Conservation (phyloP, 768 basidiomycete genomes). For the Amyloporia xantha region DNA sequence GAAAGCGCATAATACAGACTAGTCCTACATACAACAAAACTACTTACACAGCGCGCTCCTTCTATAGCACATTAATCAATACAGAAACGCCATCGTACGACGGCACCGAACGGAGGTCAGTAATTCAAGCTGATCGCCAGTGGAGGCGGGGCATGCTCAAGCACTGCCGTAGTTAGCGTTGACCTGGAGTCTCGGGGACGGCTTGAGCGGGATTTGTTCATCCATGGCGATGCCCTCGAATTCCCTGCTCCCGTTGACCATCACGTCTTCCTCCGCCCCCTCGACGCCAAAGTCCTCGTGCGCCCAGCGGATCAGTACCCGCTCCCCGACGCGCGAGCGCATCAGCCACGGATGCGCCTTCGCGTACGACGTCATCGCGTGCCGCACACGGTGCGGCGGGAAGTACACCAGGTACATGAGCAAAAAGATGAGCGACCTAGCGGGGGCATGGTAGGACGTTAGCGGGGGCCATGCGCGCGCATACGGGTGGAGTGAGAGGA, state of each 20-base stretch:
- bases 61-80: too few relatives aligned
- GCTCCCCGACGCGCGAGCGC: constrained; percentile 33
- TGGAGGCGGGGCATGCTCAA: too few relatives aligned
- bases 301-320: constrained; percentile 39
- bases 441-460: neutral
- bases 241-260: constrained; percentile 33
- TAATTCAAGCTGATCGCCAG: too few relatives aligned
- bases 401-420: constrained; percentile 19
- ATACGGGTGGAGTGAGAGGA: too few relatives aligned
- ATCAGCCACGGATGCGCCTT: constrained; percentile 19
- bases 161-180: constrained; percentile 4
- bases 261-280: constrained; percentile 31
- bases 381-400: constrained; percentile 20
- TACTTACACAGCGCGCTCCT: too few relatives aligned
- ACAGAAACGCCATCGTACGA: too few relatives aligned
- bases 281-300: constrained; percentile 39
- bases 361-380: constrained; percentile 12
- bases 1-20: too few relatives aligned
- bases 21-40: too few relatives aligned
- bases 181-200: constrained; percentile 19
- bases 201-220: constrained; percentile 42
- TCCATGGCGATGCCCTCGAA: constrained; percentile 25
- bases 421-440: constrained; percentile 12
- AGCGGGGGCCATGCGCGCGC: constrained; percentile 2
- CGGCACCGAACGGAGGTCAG: too few relatives aligned